These are phyloP conservation scores for Spiraea crenata DNA, from an alignment of 331 rosid species.

Conservation along the genomic window DNA sequence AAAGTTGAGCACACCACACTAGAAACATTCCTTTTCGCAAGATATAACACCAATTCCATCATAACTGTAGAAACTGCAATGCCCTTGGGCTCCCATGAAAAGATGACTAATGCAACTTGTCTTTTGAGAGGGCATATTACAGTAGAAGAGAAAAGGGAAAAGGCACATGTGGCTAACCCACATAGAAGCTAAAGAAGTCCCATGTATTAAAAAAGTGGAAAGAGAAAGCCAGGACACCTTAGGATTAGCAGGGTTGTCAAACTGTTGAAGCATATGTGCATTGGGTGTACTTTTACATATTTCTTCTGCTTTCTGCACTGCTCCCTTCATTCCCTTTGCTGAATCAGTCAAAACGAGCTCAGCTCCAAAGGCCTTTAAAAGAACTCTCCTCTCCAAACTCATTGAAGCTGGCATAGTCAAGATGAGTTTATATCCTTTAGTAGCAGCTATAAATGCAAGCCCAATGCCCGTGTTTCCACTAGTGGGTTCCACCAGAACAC, in stretches of 20 bases:
- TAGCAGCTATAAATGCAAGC: conserved; percentile 96
- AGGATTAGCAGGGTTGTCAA: conserved; percentile 96
- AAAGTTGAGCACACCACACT: neutral
- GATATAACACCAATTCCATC: conserved; percentile 2
- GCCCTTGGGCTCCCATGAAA: neutral
- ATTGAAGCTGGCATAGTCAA: conserved; percentile 97
- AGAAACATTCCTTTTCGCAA: neutral
- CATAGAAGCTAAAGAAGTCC: neutral
- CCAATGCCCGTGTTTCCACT: conserved; percentile 99
- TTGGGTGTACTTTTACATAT: conserved; percentile 69
- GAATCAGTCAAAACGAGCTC: conserved; percentile 89
- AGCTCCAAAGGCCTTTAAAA: conserved; percentile 96
- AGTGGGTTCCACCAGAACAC: conserved; percentile 93
- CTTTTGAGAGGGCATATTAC: neutral
- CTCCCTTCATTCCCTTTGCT: conserved; percentile 96
- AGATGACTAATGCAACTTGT: neutral
- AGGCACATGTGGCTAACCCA: neutral
- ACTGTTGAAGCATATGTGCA: conserved; percentile 95
- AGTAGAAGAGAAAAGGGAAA: neutral
- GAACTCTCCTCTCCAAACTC: conserved; percentile 98
- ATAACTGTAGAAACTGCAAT: neutral
- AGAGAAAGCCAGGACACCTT: conserved; percentile 52
- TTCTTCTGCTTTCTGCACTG: conserved; percentile 98
- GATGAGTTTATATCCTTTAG: conserved; percentile 92
- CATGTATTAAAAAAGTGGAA: neutral